A percentile compares a stretch with the other conserved stretches of the same genome.
phyloP scores from a whole-genome alignment of 352 stramenopile species.

The Globisporangium paroecandrum region DNA sequence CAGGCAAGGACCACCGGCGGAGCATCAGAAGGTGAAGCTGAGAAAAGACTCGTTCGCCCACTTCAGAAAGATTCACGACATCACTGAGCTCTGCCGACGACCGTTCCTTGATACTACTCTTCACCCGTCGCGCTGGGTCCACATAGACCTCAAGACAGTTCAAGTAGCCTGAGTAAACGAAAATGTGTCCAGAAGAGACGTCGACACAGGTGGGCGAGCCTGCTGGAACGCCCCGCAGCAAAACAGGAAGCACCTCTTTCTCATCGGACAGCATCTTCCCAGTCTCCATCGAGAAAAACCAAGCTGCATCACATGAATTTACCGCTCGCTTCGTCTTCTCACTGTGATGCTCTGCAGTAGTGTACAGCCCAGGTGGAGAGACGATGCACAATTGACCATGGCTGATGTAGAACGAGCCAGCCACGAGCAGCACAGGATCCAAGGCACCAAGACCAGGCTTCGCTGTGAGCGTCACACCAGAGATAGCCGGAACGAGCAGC shows the following conservation, averaged over 20 bases:
- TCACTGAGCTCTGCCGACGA: neutral
- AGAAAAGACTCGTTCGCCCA: slow-evolving; percentile 30
- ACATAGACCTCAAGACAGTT: slow-evolving; percentile 66
- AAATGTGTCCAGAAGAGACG: slow-evolving; percentile 33
- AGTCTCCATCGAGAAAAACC: slow-evolving; percentile 62
- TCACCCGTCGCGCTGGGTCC: slow-evolving; percentile 10
- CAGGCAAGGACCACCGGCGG: slow-evolving; percentile 36
- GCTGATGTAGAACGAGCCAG: slow-evolving; percentile 68
- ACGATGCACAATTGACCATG: slow-evolving; percentile 57
- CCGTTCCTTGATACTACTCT: slow-evolving; percentile 5
- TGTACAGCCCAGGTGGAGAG: slow-evolving; percentile 58
- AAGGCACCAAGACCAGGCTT: slow-evolving; percentile 36
- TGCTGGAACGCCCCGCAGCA: slow-evolving; percentile 57
- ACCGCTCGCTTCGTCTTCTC: slow-evolving; percentile 40
- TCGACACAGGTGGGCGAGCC: slow-evolving; percentile 69
- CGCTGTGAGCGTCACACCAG: slow-evolving; percentile 26
- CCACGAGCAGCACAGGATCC: slow-evolving; percentile 72
- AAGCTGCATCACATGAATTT: slow-evolving; percentile 55
- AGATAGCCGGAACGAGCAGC: slow-evolving; percentile 40
- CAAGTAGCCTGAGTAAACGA: slow-evolving; percentile 68
- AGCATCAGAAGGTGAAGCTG: slow-evolving; percentile 34
- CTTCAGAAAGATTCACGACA: slow-evolving; percentile 20
- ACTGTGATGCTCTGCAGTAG: slow-evolving; percentile 29
- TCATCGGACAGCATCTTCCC: slow-evolving; percentile 29
- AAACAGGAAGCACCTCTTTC: slow-evolving; percentile 26